phyloP scores from a whole-genome alignment of 176 grass and related monocot species.

The Poa annua region DNA sequence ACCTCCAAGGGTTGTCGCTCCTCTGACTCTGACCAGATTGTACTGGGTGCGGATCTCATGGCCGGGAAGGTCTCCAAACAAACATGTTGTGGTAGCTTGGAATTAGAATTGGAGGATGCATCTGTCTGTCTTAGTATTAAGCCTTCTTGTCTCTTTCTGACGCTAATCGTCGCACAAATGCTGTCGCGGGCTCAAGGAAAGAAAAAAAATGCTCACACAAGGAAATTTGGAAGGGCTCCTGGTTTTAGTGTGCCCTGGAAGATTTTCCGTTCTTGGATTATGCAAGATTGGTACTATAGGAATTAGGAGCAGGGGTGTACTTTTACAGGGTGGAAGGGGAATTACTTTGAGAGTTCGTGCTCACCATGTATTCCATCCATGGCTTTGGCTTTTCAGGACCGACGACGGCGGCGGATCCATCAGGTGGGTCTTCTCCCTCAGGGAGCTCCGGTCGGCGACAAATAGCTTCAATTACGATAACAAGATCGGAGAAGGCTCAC shows the following conservation, averaged over 20 bases:
- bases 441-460: constrained; percentile 76
- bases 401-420: constrained; percentile 50
- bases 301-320: background rate
- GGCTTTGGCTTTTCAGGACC: constrained; percentile 38
- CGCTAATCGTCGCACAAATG: background rate
- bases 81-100: too few relatives aligned
- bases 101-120: background rate
- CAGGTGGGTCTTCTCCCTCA: constrained; percentile 73
- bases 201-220: background rate
- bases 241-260: background rate
- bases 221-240: background rate
- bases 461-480: constrained; percentile 92
- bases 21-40: background rate
- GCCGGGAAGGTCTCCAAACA: background rate
- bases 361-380: background rate
- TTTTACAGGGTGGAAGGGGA: background rate
- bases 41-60: background rate
- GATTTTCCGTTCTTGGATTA: background rate
- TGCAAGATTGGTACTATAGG: background rate
- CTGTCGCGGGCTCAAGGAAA: background rate
- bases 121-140: background rate
- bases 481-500: constrained; percentile 75
- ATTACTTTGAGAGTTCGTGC: background rate
- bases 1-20: too few relatives aligned
- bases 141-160: background rate